These are phyloP conservation scores for Fusarium duplospermum DNA, from an alignment of 2,329 filamentous ascomycete species.

Conservation along the genomic window DNA sequence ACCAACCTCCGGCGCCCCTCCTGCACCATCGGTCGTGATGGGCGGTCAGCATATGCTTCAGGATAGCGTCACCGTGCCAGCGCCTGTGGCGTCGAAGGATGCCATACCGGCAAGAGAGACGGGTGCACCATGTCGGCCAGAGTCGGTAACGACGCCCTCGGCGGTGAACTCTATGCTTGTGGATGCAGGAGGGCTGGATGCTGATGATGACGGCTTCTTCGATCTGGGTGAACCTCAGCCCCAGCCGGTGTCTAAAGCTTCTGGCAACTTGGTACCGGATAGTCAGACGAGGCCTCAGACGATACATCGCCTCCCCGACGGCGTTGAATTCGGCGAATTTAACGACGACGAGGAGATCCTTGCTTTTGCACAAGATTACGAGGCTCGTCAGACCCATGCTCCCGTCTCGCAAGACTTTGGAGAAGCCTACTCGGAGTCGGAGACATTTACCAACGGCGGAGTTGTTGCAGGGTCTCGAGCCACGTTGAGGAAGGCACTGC, in stretches of 20 bases:
- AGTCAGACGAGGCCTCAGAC: conserved; percentile 28
- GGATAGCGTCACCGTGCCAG: conserved; percentile 43
- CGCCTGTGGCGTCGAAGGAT: conserved; percentile 49
- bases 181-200: conserved; percentile 24
- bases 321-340: conserved; percentile 58
- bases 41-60: conserved; percentile 56
- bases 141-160: conserved; percentile 3
- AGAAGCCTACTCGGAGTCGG: conserved; percentile 51
- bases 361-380: conserved; percentile 63
- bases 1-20: background rate
- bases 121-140: conserved; percentile 58
- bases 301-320: conserved; percentile 38
- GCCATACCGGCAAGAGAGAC: conserved; percentile 46
- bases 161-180: conserved; percentile 1
- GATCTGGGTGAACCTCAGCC: conserved; percentile 47
- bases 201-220: conserved; percentile 43
- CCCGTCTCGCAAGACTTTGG: conserved; percentile 44
- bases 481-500: conserved; percentile 48
- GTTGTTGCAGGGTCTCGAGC: conserved; percentile 48
- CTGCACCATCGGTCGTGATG: conserved; percentile 51
- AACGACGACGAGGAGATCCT: conserved; percentile 65
- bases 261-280: conserved; percentile 6
- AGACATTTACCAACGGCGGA: conserved; percentile 61
- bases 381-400: conserved; percentile 52
- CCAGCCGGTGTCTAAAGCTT: conserved; percentile 17